Evolutionary conservation across 495 filamentous ascomycete species (phyloP), one percentile per base, ranked within the genome.

Genomic region (Delitschia confertaspora): DNA sequence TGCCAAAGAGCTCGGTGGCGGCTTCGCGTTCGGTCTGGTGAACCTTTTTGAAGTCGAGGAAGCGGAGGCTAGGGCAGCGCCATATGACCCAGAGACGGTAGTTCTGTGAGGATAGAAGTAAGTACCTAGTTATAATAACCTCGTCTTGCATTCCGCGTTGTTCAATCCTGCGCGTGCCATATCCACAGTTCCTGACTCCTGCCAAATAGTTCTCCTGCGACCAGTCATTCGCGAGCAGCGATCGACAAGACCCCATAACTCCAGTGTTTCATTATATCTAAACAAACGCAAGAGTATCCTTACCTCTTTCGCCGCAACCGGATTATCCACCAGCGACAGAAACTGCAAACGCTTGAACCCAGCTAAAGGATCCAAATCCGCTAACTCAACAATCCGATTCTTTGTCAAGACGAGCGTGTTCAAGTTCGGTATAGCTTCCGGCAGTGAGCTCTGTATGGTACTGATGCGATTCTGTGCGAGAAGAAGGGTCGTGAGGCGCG

Each of bases 81-180:
- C 83, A 95, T 56, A 99, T 76, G 26, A 93, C 65, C 82, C 83
- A 99, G 64, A 80, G 80, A 11, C 91, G 79, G 65, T 95, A 99
- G 63, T 96, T 63, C 91, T 95, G 58, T 32, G 10, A 10, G 6
- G 6, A n/a, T n/a, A n/a, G n/a, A n/a, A n/a, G n/a, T n/a, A n/a
- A n/a, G n/a, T n/a, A n/a, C n/a, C n/a, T n/a, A n/a, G n/a, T n/a
- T n/a, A n/a, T n/a, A n/a, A n/a, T n/a, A n/a, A n/a, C n/a, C n/a
- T n/a, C n/a, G n/a, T 18, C 18, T 16, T 16, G 6, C 26, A 38
- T 8, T 6, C 10, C 18, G 10, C 4, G 31, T 16, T n/a, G 11
- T 30, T 14, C 8, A 24, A 23, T 17, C 3, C 16, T 6, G 9
- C 33, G 18, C 20, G 6, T 2, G 22, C n/a, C 3, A 29, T 9